Conservation (phyloP, 2,329 filamentous ascomycete species). For the Xylariaceae sp. region DNA sequence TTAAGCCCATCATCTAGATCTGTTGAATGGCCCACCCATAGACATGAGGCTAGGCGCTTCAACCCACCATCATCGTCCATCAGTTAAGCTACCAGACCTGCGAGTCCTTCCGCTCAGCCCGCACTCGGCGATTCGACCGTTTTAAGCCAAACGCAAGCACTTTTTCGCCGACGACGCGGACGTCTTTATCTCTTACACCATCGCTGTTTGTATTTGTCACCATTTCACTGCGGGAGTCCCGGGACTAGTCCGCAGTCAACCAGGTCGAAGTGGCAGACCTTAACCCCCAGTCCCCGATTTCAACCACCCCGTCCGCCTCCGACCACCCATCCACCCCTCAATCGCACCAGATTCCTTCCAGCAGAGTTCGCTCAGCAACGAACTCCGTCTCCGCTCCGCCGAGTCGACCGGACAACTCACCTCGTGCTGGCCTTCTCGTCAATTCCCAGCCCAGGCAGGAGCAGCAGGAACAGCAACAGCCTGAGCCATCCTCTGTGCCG, state of each 20-base stretch:
- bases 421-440: slow-evolving; percentile 15
- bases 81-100: slow-evolving; percentile 22
- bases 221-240: slow-evolving; percentile 35
- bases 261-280: slow-evolving; percentile 69
- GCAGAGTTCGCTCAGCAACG: slow-evolving; percentile 42
- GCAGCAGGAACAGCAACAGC: slow-evolving; percentile 4
- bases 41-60: slow-evolving; percentile 28
- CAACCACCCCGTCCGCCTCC: slow-evolving; percentile 58
- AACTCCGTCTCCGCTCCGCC: slow-evolving; percentile 20
- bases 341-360: slow-evolving; percentile 44
- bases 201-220: slow-evolving; percentile 14
- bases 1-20: slow-evolving; percentile 10
- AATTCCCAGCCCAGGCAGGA: slow-evolving; percentile 12
- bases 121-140: slow-evolving; percentile 10
- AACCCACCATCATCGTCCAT: slow-evolving; percentile 18
- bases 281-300: slow-evolving; percentile 44
- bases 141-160: slow-evolving; percentile 2
- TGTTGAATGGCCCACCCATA: slow-evolving; percentile 13
- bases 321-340: slow-evolving; percentile 60
- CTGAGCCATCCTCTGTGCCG: slow-evolving; percentile 11
- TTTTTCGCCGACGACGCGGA: slow-evolving; percentile 3
- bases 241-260: slow-evolving; percentile 38
- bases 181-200: neutral
- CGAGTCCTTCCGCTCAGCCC: slow-evolving; percentile 14
- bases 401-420: slow-evolving; percentile 3